Evolutionary conservation across 352 stramenopile genomes (phyloP), one percentile per base, ranked within the genome.

Genomic region (Pythium chondricola): DNA sequence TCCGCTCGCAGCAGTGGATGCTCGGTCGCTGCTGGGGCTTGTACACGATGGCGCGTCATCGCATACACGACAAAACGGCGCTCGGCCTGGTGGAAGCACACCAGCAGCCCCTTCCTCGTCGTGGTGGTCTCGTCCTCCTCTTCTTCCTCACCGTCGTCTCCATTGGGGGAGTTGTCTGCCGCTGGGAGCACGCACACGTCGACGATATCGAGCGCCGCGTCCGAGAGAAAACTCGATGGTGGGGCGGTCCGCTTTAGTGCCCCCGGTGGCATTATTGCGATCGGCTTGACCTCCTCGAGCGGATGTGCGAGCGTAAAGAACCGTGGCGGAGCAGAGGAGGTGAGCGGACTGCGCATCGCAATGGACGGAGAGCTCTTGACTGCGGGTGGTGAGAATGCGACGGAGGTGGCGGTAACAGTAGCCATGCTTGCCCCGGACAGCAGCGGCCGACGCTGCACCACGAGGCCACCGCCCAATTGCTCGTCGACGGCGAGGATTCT

Each of bases 251-350:
- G 42, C 9, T 22, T 21, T 6, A 24, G 16, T 6, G 24, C 13
- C 13, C 14, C 8, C 5, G n/a, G 6, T 10, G 6, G 20, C 43
- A 16, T 51, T 46, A 71, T 0, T 4, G 74, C 72, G 18, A 88
- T 60, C 2, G 81, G 81, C 46, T 85, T 87, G 27, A 90, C 69
- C 44, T 93, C 81, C 29, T 88, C 76, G 17, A 93, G 67, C 22
- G 81, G 81, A 41, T 87, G 74, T 26, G 65, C 43, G 3, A 93
- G 65, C 24, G 78, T 88, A 51, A 93, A 93, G 46, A 83, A 85
- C 11, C 72, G 63, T 8, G 81, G 78, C 25, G 63, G 73, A 1
- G 52, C 31, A 7, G 56, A 21, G 8, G 43, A 26, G 8, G 35
- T 16, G 27, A 17, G 7, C 2, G 27, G 9, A 4, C 30, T 27